Percentiles rank a stretch among this genome's conserved stretches.
Evolutionary conservation across 306 rosid species (phyloP).

Genomic region (Sicyos edulis): DNA sequence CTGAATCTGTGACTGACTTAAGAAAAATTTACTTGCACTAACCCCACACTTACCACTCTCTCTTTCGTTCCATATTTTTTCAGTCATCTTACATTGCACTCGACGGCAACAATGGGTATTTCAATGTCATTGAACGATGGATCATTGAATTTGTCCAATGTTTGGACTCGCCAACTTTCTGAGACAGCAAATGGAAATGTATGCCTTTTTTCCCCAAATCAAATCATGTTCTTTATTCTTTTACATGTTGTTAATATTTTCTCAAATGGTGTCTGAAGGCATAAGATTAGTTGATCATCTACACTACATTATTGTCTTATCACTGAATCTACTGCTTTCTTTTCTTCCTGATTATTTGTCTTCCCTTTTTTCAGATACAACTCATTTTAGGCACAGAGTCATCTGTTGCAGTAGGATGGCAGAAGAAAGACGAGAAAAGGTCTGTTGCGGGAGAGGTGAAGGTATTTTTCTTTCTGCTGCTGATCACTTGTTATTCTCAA

Average conservation of each 20-base stretch:
- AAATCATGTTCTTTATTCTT: constrained; percentile 5
- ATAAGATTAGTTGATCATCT: not conserved
- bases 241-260: not conserved
- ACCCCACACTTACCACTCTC: constrained; percentile 1
- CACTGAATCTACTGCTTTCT: constrained; percentile 1
- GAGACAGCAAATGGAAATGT: constrained; percentile 77
- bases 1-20: constrained; percentile 13
- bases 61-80: constrained; percentile 13
- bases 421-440: constrained; percentile 61
- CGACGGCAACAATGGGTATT: constrained; percentile 75
- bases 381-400: constrained; percentile 74
- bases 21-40: not conserved
- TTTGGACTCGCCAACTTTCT: constrained; percentile 90
- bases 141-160: constrained; percentile 79
- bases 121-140: constrained; percentile 77
- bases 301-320: not conserved
- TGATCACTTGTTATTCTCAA: constrained; percentile 18
- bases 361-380: constrained; percentile 52
- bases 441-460: constrained; percentile 81
- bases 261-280: not conserved
- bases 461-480: constrained; percentile 45
- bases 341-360: constrained; percentile 18
- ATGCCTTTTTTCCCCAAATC: constrained; percentile 22
- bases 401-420: constrained; percentile 83
- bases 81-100: constrained; percentile 70